phyloP scores from a whole-genome alignment of 2,329 filamentous ascomycete genomes.

The Simplicillium sp. region DNA sequence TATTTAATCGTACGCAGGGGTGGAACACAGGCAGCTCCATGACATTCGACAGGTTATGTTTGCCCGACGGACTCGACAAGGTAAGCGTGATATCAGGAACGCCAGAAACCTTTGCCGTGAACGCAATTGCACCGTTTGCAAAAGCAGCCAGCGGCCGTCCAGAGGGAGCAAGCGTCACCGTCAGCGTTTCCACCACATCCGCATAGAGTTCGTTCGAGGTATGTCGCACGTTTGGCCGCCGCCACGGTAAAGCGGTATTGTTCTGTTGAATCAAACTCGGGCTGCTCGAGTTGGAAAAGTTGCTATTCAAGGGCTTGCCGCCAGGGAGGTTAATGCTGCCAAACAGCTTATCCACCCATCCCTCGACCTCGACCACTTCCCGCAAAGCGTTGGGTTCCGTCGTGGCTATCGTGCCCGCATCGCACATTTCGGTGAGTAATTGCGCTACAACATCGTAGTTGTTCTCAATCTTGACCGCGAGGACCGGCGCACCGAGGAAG shows the following conservation, averaged over 20 bases:
- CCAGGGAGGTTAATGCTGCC: constrained; percentile 79
- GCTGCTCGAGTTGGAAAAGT: constrained; percentile 26
- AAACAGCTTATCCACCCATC: constrained; percentile 79
- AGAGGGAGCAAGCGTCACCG: constrained; percentile 82
- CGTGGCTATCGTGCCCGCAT: constrained; percentile 78
- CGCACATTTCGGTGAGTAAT: constrained; percentile 90
- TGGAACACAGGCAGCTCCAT: constrained; percentile 92
- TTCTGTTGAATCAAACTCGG: constrained; percentile 33
- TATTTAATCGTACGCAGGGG: constrained; percentile 82
- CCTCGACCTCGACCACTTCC: constrained; percentile 86
- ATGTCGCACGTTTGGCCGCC: constrained; percentile 83
- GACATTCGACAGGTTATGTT: constrained; percentile 61
- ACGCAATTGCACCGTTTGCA: constrained; percentile 85
- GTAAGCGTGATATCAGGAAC: constrained; percentile 82
- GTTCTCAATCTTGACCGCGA: constrained; percentile 77
- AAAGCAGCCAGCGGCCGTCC: constrained; percentile 80
- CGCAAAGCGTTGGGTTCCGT: constrained; percentile 89
- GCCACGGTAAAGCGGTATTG: constrained; percentile 66
- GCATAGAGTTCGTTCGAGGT: constrained; percentile 97
- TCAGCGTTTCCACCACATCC: constrained; percentile 83
- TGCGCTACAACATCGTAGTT: constrained; percentile 94
- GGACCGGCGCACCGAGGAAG: constrained; percentile 79
- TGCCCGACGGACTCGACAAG: constrained; percentile 73
- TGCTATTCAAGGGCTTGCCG: constrained; percentile 36
- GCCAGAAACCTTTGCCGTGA: constrained; percentile 90